Evolutionary conservation across 1,284 basidiomycete genomes (phyloP).

Genomic region (Austroboletus niveus): DNA sequence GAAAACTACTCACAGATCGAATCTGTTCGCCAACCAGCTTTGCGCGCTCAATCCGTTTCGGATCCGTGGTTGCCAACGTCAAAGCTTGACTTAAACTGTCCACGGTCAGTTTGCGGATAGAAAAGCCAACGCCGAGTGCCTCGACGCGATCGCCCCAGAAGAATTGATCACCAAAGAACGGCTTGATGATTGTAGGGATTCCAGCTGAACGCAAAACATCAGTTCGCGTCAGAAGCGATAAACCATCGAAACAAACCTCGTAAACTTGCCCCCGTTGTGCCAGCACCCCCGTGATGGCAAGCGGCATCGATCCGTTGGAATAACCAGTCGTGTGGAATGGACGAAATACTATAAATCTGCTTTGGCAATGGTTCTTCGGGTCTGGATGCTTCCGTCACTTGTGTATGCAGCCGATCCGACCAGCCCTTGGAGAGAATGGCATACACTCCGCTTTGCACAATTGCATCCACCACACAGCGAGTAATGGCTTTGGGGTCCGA

Average conservation of each 20-base stretch:
- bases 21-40: conserved; percentile 82
- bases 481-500: conserved; percentile 93
- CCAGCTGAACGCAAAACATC: conserved; percentile 55
- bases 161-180: conserved; percentile 97
- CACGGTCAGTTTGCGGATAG: conserved; percentile 83
- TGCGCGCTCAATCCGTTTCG: conserved; percentile 85
- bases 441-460: conserved; percentile 79
- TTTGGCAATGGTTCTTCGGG: conserved; percentile 69
- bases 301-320: conserved; percentile 93
- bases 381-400: conserved; percentile 57
- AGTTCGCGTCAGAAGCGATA: not conserved
- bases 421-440: conserved; percentile 97
- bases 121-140: conserved; percentile 85
- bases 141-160: conserved; percentile 97
- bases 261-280: conserved; percentile 91
- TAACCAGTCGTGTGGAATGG: conserved; percentile 96
- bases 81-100: conserved; percentile 79
- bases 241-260: conserved; percentile 53
- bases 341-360: conserved; percentile 81
- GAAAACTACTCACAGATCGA: conserved; percentile 53
- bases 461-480: conserved; percentile 84
- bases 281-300: conserved; percentile 97
- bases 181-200: conserved; percentile 93
- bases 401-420: conserved; percentile 86
- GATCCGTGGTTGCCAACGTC: conserved; percentile 77